phyloP scores from a whole-genome alignment of 2,329 filamentous ascomycete species.

The Fusarium compactum region DNA sequence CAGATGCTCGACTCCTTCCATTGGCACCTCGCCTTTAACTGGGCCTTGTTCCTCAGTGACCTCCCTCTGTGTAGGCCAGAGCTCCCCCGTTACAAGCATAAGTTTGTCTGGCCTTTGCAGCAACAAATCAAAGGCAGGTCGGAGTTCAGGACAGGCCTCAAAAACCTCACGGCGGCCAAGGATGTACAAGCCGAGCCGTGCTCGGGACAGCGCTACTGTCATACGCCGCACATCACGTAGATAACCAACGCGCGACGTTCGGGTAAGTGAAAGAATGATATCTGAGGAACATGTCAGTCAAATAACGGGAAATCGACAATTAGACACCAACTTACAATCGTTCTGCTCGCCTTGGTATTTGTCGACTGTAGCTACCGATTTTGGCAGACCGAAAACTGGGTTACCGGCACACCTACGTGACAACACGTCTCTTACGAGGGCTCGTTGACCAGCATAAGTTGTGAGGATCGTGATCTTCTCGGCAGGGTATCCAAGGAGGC shows the following conservation, averaged over 20 bases:
- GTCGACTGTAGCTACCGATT: conserved; percentile 93
- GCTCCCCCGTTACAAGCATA: conserved; percentile 83
- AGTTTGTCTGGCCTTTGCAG: conserved; percentile 84
- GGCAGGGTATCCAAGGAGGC: conserved; percentile 90
- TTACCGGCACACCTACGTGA: conserved; percentile 85
- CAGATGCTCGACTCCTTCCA: conserved; percentile 93
- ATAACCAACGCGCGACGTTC: conserved; percentile 90
- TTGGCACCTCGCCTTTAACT: conserved; percentile 72
- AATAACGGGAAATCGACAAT: neutral
- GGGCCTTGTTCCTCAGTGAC: conserved; percentile 56
- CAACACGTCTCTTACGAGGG: conserved; percentile 89
- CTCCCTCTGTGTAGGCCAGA: conserved; percentile 77
- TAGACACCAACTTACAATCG: conserved; percentile 77
- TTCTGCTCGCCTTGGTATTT: conserved; percentile 99
- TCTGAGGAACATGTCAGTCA: conserved; percentile 64
- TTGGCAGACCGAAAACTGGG: conserved; percentile 87
- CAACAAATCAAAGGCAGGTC: conserved; percentile 85
- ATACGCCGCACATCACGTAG: conserved; percentile 92
- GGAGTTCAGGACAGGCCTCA: conserved; percentile 87
- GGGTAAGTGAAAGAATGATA: conserved; percentile 91
- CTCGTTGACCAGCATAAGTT: conserved; percentile 92
- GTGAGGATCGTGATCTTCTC: conserved; percentile 87
- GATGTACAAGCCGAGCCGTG: conserved; percentile 90
- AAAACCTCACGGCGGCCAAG: conserved; percentile 90
- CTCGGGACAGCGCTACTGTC: conserved; percentile 93